phyloP scores from a whole-genome alignment of 768 basidiomycete genomes.

The Termitomyces sp. region DNA sequence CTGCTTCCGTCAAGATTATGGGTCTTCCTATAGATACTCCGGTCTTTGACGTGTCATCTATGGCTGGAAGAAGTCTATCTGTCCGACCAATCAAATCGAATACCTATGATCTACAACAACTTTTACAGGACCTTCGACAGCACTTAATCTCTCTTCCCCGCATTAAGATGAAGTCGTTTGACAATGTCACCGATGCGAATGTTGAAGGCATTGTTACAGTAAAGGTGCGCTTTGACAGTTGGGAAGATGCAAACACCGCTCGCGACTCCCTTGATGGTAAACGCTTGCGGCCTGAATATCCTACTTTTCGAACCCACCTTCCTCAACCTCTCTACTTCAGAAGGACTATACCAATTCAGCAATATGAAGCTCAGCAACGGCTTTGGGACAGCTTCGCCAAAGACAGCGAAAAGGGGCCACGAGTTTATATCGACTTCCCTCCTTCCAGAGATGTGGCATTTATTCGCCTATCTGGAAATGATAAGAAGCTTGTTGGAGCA shows the following conservation, averaged over 20 bases:
- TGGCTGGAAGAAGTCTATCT: constrained; percentile 23
- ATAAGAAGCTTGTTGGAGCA: constrained; percentile 46
- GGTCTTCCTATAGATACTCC: constrained; percentile 28
- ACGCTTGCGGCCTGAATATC: constrained; percentile 22
- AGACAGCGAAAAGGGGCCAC: constrained; percentile 27
- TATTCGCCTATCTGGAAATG: constrained; percentile 43
- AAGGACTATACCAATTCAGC: constrained; percentile 38
- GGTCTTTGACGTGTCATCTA: constrained; percentile 18
- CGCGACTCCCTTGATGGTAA: constrained; percentile 28
- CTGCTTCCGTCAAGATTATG: constrained; percentile 35
- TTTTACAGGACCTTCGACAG: constrained; percentile 16
- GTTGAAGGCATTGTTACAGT: constrained; percentile 26
- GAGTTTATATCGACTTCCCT: constrained; percentile 21
- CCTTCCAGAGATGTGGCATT: constrained; percentile 19
- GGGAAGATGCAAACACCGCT: constrained; percentile 41
- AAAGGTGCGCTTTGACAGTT: constrained; percentile 40
- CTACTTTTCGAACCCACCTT: constrained; percentile 31
- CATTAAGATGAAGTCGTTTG: constrained; percentile 19
- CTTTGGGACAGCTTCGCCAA: constrained; percentile 42
- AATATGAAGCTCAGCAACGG: constrained; percentile 44
- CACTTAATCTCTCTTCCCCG: constrained; percentile 17
- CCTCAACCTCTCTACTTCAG: constrained; percentile 47
- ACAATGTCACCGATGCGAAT: constrained; percentile 15
- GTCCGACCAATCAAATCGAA: constrained; percentile 18
- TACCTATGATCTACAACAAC: constrained; percentile 13